Base-by-base conservation (phyloP, 2,329 filamentous ascomycete genomes). In the Pseudogymnoascus sp. region DNA sequence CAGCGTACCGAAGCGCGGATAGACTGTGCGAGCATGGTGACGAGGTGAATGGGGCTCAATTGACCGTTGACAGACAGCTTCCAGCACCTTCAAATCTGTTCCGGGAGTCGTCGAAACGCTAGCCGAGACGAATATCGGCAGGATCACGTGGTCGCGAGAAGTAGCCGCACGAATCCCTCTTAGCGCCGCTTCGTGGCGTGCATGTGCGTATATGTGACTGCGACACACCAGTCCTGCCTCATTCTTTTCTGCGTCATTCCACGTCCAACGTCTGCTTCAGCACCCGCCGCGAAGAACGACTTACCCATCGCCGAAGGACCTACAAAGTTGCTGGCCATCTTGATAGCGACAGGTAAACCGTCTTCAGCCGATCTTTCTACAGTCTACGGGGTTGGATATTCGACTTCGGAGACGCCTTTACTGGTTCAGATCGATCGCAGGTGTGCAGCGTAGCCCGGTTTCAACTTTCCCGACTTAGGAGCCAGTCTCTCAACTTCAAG, bases 371-470 rank as follows among this genome's bases (percentile, higher is more conserved):
- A 73, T 71, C 72, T 69, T 73, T 73, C 72, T 72, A 73, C 73
- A 71, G 71, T 74, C 75, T 74, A 72, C 70, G 73, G 71, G 69
- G 65, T 64, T 69, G 67, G 67, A 72, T 69, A 63, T 64, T 52
- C 43, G 25, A 55, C 66, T 69, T 77, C 73, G 71, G 79, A 79
- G 84, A 87, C 80, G 78, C 84, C 84, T 87, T 87, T 70, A 84
- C 79, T 87, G 83, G 84, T 85, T 79, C 71, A 73, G 75, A 77
- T 75, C 74, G 70, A 74, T 74, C 69, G 66, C 62, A 65, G 64
- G 63, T 64, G 49, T 41, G 60, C 52, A 43, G 41, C 18, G 60
- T 38, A 59, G 63, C 62, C 45, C 59, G 43, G 62, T 58, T 64
- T 59, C 60, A 62, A 62, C 52, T 58, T 33, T 59, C 43, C 37